Conservation (phyloP, 73 alveolate genomes). For the Uronychia binucleata region DNA sequence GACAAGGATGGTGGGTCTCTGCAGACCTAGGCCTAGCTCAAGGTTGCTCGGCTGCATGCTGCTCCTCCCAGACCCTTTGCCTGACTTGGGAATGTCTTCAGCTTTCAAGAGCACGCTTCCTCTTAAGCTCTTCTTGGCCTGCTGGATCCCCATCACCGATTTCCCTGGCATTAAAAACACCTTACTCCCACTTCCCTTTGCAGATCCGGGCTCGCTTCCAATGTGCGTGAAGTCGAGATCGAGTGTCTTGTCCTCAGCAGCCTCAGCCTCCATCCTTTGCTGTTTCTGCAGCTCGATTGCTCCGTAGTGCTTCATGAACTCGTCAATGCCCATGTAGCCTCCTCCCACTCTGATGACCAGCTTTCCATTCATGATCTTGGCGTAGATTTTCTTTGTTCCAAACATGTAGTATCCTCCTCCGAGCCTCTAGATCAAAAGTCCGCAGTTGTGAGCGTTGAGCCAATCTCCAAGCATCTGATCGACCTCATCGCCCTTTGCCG, state of each 20-base stretch:
- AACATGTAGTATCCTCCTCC: constrained; percentile 74
- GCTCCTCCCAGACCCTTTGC: constrained; percentile 1
- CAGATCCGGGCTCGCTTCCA: background rate
- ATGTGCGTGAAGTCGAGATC: constrained; percentile 14
- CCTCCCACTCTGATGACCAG: constrained; percentile 83
- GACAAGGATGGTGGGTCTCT: too few species aligned
- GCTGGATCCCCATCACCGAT: constrained; percentile 16
- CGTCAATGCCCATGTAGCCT: constrained; percentile 82
- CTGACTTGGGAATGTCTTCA: constrained; percentile 20
- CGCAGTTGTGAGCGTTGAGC: constrained; percentile 55
- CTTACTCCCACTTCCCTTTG: background rate
- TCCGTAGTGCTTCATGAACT: constrained; percentile 70
- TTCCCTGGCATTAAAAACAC: background rate
- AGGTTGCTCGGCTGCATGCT: too few species aligned
- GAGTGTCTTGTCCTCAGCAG: background rate
- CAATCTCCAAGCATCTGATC: constrained; percentile 66
- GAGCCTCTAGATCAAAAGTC: constrained; percentile 55
- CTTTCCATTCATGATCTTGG: constrained; percentile 68
- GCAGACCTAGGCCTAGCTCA: too few species aligned
- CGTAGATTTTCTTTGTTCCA: constrained; percentile 67
- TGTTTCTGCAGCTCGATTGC: constrained; percentile 47
- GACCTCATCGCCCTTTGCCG: constrained; percentile 61
- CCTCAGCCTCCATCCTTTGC: constrained; percentile 7
- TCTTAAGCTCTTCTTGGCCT: constrained; percentile 25
- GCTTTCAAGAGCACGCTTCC: constrained; percentile 22